A percentile compares a stretch with the other conserved stretches of the same genome.
Evolutionary conservation across 2,329 filamentous ascomycete genomes (phyloP).

Genomic region (Monosporascus sp.): DNA sequence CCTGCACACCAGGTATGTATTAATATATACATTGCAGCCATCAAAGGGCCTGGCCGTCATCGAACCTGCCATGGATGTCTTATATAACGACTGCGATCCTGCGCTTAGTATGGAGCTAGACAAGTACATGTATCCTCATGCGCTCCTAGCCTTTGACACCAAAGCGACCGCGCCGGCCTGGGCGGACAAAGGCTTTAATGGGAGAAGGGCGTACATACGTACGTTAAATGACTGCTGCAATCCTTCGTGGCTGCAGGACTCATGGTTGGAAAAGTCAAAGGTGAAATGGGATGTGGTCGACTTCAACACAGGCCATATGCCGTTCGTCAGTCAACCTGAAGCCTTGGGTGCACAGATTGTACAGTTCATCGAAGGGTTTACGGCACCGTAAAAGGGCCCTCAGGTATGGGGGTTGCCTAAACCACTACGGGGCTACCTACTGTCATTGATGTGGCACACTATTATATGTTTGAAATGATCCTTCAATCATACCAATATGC

Average conservation of each 20-base stretch:
- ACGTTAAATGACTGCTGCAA: constrained; percentile 17
- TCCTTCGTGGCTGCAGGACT: constrained; percentile 13
- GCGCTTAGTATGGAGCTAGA: constrained; percentile 6
- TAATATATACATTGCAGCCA: constrained; percentile 3
- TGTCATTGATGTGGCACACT: no score
- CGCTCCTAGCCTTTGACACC: constrained; percentile 12
- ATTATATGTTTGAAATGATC: no score
- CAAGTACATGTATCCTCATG: constrained; percentile 9
- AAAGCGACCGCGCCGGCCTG: constrained; percentile 13
- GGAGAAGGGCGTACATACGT: constrained; percentile 12
- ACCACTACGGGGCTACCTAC: no score
- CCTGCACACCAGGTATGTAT: background rate
- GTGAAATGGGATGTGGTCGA: constrained; percentile 23
- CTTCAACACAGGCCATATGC: constrained; percentile 21
- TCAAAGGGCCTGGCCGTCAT: constrained; percentile 11
- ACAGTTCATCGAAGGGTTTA: constrained; percentile 5
- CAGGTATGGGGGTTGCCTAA: no score
- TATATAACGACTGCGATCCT: constrained; percentile 18
- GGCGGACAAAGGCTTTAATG: constrained; percentile 14
- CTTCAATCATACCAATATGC: no score
- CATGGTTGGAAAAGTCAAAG: constrained; percentile 16
- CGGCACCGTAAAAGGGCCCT: background rate
- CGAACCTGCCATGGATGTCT: constrained; percentile 15
- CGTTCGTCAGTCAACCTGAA: constrained; percentile 19
- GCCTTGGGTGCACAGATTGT: constrained; percentile 12